Conservation (phyloP, 768 basidiomycete genomes). For the Hemileccinum rubropunctum region DNA sequence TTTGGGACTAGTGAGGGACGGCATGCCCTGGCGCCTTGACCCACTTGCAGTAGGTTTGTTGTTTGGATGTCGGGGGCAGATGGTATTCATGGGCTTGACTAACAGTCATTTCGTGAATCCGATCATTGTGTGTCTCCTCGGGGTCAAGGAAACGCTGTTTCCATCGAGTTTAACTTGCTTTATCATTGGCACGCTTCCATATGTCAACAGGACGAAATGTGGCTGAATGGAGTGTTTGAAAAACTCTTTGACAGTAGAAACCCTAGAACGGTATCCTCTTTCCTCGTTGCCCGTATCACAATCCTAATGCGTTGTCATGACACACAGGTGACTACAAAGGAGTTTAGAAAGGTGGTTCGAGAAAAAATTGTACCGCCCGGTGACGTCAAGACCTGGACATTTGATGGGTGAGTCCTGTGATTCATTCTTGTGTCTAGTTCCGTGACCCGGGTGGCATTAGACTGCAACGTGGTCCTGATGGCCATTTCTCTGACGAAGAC, state of each 20-base stretch:
- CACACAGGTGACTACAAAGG: constrained; percentile 16
- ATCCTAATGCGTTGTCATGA: neutral
- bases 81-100: neutral
- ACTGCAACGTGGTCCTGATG: constrained; percentile 46
- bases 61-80: neutral
- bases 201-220: constrained; percentile 51
- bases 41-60: constrained; percentile 50
- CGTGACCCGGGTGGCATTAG: constrained; percentile 28
- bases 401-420: constrained; percentile 38
- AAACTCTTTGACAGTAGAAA: constrained; percentile 41
- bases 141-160: constrained; percentile 74
- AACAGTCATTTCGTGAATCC: constrained; percentile 48
- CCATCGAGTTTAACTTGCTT: constrained; percentile 68
- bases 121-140: constrained; percentile 54
- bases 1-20: constrained; percentile 65
- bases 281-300: neutral
- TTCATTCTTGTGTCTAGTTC: neutral
- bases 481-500: constrained; percentile 61
- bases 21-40: constrained; percentile 63
- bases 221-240: constrained; percentile 50
- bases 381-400: constrained; percentile 50
- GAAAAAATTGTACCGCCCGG: constrained; percentile 6
- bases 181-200: constrained; percentile 67
- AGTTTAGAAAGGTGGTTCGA: constrained; percentile 18
- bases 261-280: constrained; percentile 35